A percentile compares a stretch with the other conserved stretches of the same genome.
Conservation (phyloP, 1,284 basidiomycete species). For the Hymenochaete sp. region DNA sequence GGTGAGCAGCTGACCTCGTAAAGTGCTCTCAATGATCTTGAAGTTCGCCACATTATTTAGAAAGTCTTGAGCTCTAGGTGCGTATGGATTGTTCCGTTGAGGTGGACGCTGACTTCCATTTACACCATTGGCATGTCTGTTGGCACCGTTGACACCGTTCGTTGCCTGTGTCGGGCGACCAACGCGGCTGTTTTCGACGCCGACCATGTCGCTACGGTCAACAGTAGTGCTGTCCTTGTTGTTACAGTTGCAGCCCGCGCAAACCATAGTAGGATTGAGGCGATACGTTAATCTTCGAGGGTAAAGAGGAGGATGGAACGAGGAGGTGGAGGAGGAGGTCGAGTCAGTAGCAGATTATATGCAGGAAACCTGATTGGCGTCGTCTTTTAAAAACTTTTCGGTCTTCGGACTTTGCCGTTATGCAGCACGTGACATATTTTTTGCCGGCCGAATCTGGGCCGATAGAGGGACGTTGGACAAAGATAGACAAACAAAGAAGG, state of each 20-base stretch:
- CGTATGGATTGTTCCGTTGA: slow-evolving; percentile 70
- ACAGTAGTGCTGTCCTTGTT: slow-evolving; percentile 27
- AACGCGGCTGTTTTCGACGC: slow-evolving; percentile 41
- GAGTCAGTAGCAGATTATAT: too few relatives aligned
- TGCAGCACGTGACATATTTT: too few relatives aligned
- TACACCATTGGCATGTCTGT: slow-evolving; percentile 25
- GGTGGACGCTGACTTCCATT: slow-evolving; percentile 22
- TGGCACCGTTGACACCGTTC: slow-evolving; percentile 35
- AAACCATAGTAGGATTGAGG: too few relatives aligned
- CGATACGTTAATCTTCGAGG: slow-evolving; percentile 40
- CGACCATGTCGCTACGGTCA: slow-evolving; percentile 55
- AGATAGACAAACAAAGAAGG: too few relatives aligned
- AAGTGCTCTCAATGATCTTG: slow-evolving; percentile 95
- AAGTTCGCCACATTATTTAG: slow-evolving; percentile 89
- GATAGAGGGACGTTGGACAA: too few relatives aligned
- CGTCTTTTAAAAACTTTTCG: too few relatives aligned
- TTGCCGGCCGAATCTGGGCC: too few relatives aligned
- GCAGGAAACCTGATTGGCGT: too few relatives aligned
- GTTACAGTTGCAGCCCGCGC: slow-evolving; percentile 54
- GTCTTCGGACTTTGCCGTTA: too few relatives aligned
- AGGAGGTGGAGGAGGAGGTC: slow-evolving; percentile 8
- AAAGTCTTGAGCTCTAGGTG: slow-evolving; percentile 83
- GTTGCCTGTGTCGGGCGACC: slow-evolving; percentile 19
- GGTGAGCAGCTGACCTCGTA: slow-evolving; percentile 77
- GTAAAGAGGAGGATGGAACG: slow-evolving; percentile 13